Evolutionary conservation across 345 rosid genomes (phyloP), one percentile per base, ranked within the genome.

Genomic region (Abelmoschus esculentus): DNA sequence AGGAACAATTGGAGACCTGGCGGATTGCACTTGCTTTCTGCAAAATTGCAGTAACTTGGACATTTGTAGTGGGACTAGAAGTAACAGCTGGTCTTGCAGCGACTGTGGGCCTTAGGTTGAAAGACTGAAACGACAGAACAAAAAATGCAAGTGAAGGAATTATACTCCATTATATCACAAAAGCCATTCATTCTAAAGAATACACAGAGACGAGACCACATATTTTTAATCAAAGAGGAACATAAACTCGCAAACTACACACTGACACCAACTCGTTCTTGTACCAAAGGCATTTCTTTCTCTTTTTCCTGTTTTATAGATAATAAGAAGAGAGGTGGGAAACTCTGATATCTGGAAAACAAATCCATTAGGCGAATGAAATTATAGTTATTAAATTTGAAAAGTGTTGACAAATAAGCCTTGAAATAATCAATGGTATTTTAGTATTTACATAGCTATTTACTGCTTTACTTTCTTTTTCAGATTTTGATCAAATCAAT

Each of bases 11-110:
- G 28, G 36, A 62, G 73, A 91, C 99, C 96, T 91, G 97, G 69
- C 97, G 93, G 68, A 95, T 91, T n/a, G 97, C 96, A 77, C 79
- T 86, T 63, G 99, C 99, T 81, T 95, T 95, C 87, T 89, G 84
- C 81, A 95, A 69, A 70, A 95, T 91, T 40, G 91, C 99, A 5
- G 87, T 83, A 73, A 91, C 90, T 73, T 87, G 86, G 73, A 77
- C 78, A 72, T 80, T 90, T 44, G 88, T 67, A 15, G 78, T 29
- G 22, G 84, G 75, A 12, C 80, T 84, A 47, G 89, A 60, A 50
- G 80, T 36, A 63, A 76, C 47, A 29, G 80, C 42, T 29, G 89
- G 81, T 72, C 76, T 84, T 44, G 75, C 74, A 72, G 85, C 60
- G 29, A 61, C 84, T 3, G 89, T 84, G 54, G 80, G 91, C 63